Base-by-base conservation (phyloP, 2,329 filamentous ascomycete genomes). In the Pseudohalonectria lignicola region DNA sequence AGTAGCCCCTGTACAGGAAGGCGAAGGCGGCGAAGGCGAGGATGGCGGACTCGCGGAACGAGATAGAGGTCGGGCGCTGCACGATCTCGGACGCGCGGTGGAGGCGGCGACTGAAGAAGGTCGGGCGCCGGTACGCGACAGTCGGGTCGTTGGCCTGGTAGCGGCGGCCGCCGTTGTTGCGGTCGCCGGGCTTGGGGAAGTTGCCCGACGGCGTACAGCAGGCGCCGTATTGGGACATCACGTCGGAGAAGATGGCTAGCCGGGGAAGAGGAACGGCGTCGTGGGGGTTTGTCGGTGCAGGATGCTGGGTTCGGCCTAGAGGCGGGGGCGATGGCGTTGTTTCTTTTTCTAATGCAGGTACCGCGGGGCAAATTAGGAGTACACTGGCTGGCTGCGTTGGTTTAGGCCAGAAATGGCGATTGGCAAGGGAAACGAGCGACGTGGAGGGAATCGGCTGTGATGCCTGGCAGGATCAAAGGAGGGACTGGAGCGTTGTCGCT, bases 31-130 rank as follows among this genome's bases (percentile, higher is more conserved):
- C 25, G n/a, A 45, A 36, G 7, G 28, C 4, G n/a, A 43, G 2
- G n/a, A 42, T 2, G 32, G 28, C 40, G 6, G 41, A 4, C 37
- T 49, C 47, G 37, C 45, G 46, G 12, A 42, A 39, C n/a, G 34
- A 35, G 20, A 46, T 42, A 23, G 26, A 15, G 4, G 10, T n/a
- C 13, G 47, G 47, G 16, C 41, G 13, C 30, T 44, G 43, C 11
- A 45, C 9, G n/a, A 48, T 9, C 16, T 30, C 31, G 2, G 47
- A 47, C 18, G 32, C 39, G 33, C 45, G 47, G 19, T 43, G 30
- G 3, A 49, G 40, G 18, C 31, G 41, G 8, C 4, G 19, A 26
- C 31, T 45, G 43, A 39, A 45, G 37, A 42, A 45, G 28, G 40
- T 36, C 15, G 25, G 34, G n/a, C 47, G 46, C 11, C 43, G 41